These are phyloP conservation scores for Populus pruinosa DNA, from an alignment of 345 rosid species.

Conservation along the genomic window DNA sequence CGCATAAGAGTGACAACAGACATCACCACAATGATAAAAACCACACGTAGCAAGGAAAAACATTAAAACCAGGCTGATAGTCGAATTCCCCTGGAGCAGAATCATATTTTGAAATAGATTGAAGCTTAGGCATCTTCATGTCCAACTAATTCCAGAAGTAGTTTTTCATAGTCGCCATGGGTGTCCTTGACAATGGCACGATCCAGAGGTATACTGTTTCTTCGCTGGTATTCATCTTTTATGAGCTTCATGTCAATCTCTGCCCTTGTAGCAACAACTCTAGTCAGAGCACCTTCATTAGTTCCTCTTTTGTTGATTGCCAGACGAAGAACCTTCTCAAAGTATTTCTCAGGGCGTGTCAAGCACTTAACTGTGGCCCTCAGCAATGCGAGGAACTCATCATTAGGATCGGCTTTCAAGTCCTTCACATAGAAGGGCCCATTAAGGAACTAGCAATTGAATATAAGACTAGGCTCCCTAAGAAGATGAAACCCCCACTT, in stretches of 20 bases:
- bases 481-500: background rate
- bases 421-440: slow-evolving; percentile 34
- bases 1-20: background rate
- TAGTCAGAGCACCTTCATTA: slow-evolving; percentile 77
- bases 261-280: slow-evolving; percentile 72
- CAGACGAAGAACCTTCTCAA: slow-evolving; percentile 59
- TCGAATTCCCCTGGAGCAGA: background rate
- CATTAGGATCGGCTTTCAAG: slow-evolving; percentile 53
- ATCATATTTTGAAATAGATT: background rate
- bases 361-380: slow-evolving; percentile 66
- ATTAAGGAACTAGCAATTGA: background rate
- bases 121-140: slow-evolving; percentile 45
- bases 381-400: slow-evolving; percentile 56
- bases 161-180: slow-evolving; percentile 59
- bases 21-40: background rate
- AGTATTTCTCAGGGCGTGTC: slow-evolving; percentile 54
- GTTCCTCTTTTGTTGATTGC: slow-evolving; percentile 71
- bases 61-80: background rate
- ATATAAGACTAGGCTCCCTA: background rate
- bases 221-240: slow-evolving; percentile 58
- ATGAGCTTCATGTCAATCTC: slow-evolving; percentile 64
- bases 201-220: slow-evolving; percentile 56
- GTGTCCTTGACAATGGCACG: slow-evolving; percentile 61
- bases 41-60: background rate
- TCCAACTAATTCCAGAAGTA: slow-evolving; percentile 62